Percentiles rank a stretch among this genome's conserved stretches.
phyloP scores from a whole-genome alignment of 2,329 filamentous ascomycete genomes.

The Albophoma yamanashiensis region DNA sequence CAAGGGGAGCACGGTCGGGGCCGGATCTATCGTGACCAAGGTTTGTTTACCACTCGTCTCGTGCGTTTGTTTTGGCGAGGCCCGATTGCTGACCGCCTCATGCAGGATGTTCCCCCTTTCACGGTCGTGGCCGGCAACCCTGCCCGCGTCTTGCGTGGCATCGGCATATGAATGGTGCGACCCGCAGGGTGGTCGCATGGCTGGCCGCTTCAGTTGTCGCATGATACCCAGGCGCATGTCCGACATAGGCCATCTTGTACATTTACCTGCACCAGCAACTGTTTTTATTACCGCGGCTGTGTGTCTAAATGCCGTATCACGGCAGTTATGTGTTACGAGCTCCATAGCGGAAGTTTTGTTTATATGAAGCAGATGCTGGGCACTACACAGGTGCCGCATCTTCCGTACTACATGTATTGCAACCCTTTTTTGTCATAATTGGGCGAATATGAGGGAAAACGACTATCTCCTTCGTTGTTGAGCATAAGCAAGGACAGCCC shows the following conservation, averaged over 20 bases:
- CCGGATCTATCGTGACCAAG: conserved; percentile 79
- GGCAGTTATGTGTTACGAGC: neutral
- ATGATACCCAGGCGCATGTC: conserved; percentile 17
- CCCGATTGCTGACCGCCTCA: neutral
- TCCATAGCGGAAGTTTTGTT: neutral
- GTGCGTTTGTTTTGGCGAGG: neutral
- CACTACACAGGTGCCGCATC: neutral
- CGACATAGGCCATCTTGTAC: conserved; percentile 8
- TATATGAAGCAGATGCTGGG: neutral
- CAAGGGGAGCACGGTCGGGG: conserved; percentile 67
- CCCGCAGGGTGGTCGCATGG: neutral
- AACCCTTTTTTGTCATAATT: neutral
- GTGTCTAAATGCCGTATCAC: neutral
- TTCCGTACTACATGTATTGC: no score
- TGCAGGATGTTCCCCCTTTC: conserved; percentile 52
- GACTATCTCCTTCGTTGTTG: neutral
- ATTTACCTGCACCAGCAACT: conserved; percentile 1
- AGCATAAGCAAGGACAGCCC: neutral
- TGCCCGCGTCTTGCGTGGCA: conserved; percentile 42
- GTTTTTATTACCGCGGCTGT: neutral
- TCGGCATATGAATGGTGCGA: conserved; percentile 19
- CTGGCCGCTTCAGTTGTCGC: conserved; percentile 7
- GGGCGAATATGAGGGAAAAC: neutral
- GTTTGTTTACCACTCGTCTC: conserved; percentile 21
- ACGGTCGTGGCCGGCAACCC: conserved; percentile 63